A percentile compares a stretch with the other conserved stretches of the same genome.
Conservation (phyloP, 768 basidiomycete genomes). For the Artomyces pyxidatus region DNA sequence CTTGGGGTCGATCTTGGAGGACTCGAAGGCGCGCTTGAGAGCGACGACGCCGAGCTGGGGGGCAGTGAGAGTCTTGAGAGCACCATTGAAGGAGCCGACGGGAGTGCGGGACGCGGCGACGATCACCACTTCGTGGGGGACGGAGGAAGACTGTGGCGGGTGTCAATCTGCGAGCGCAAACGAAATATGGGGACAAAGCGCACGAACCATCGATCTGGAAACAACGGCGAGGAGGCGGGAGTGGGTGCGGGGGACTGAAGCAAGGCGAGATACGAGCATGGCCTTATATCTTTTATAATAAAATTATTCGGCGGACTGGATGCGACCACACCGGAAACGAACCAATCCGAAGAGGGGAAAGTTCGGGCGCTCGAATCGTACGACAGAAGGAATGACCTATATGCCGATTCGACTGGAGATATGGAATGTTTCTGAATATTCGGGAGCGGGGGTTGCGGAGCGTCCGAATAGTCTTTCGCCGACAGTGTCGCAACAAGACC, state of each 20-base stretch:
- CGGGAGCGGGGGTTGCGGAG: neutral
- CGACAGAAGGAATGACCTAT: slow-evolving; percentile 10
- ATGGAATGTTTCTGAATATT: neutral
- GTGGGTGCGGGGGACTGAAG: slow-evolving; percentile 31
- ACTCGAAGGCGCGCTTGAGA: slow-evolving; percentile 82
- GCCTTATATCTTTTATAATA: neutral
- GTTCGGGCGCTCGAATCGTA: slow-evolving; percentile 7
- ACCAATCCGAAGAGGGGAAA: slow-evolving; percentile 15
- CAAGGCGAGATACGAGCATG: slow-evolving; percentile 22
- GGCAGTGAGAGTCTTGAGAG: slow-evolving; percentile 82
- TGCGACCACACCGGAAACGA: slow-evolving; percentile 16
- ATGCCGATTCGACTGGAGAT: slow-evolving; percentile 8
- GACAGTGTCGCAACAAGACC: neutral
- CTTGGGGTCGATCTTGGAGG: slow-evolving; percentile 71
- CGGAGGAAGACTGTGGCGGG: slow-evolving; percentile 25
- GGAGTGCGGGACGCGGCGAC: slow-evolving; percentile 92
- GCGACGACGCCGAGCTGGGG: slow-evolving; percentile 85
- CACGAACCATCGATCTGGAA: slow-evolving; percentile 23
- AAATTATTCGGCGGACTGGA: neutral
- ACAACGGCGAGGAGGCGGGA: slow-evolving; percentile 23
- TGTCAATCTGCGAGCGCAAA: neutral
- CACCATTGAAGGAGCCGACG: slow-evolving; percentile 86
- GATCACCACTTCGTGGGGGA: slow-evolving; percentile 81
- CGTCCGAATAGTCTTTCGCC: too few relatives aligned
- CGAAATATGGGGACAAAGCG: neutral